Evolutionary conservation across 192 early-diverging fungal species (phyloP).

Genomic region (Coemansia sp.): DNA sequence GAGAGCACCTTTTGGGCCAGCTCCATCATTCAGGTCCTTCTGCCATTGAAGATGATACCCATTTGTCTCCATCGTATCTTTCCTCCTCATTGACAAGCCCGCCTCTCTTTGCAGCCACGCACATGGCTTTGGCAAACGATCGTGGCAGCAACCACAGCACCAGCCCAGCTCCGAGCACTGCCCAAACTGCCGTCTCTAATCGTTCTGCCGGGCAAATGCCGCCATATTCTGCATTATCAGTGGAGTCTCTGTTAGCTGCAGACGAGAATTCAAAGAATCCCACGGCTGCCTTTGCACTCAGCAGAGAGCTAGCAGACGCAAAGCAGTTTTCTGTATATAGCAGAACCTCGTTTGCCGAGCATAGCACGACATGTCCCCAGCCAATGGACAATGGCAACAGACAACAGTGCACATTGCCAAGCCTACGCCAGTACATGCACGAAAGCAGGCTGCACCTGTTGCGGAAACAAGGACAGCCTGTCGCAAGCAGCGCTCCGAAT

Average conservation of each 20-base stretch:
- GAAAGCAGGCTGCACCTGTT: not conserved
- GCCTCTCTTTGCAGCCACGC: not conserved
- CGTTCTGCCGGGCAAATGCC: not conserved
- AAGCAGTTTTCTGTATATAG: not conserved
- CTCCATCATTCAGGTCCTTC: not conserved
- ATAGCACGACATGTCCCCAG: not conserved
- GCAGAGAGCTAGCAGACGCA: not conserved
- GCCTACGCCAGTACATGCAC: not conserved
- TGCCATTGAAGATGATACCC: no score
- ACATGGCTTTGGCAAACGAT: not conserved
- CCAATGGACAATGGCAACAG: not conserved
- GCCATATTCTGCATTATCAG: not conserved
- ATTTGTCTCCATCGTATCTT: not conserved
- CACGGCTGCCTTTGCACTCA: no score
- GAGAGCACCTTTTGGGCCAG: not conserved
- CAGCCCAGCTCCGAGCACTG: not conserved
- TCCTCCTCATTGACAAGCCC: constrained; percentile 4
- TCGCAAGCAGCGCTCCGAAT: not conserved
- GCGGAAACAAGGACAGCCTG: not conserved
- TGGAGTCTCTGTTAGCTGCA: not conserved
- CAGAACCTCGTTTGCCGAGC: not conserved
- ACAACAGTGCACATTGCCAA: constrained; percentile 1
- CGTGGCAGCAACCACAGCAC: not conserved
- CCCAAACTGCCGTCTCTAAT: not conserved
- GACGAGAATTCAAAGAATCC: not conserved